Base-by-base conservation (phyloP, 257 asterid species). In the Przewalskia tangutica region DNA sequence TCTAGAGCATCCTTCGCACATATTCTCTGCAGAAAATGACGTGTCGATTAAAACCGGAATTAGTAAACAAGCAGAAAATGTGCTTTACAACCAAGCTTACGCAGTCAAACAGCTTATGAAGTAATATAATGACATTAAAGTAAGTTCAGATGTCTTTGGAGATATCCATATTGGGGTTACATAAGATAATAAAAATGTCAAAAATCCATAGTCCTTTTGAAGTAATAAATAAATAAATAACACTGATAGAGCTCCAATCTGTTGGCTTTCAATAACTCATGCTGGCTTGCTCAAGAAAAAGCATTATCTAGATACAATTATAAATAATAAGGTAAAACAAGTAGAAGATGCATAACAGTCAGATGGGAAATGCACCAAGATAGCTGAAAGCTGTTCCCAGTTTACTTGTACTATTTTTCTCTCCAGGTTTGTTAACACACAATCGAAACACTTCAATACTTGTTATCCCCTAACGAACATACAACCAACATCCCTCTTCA, bases 1-100 rank as follows among this genome's bases (percentile, higher is more conserved):
- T 93, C 97, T 80, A 96, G 89, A 79, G 99, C 99, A 86, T 93
- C 98, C 88, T 92, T 91, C 17, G 98, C 99, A 82, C 94, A 82
- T 81, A 95, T 91, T 86, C 98, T 94, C 99, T 95, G 55, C 81
- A 80, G 14, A 84, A 82, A 59, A 76, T 48, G 81, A 89, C 77
- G 81, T 78, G 48, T 55, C 85, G 27, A 53, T 66, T 44, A 82
- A 27, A 71, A 75, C 42, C 38, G 34, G 62, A 23, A 50, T 75
- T 48, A 48, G 4, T 23, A 7, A 11, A 12, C 4, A 7, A 73
- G 36, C 13, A 50, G 62, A n/a, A 75, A 50, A 23, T 46, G 3
- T 14, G 80, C 58, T 67, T 67, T 40, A 67, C 77, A 68, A 42
- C 55, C 36, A 42, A 68, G 77, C 80, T 20, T 50, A 50, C 7